Base-by-base conservation (phyloP, 2,329 filamentous ascomycete species). In the Knufia fluminis region DNA sequence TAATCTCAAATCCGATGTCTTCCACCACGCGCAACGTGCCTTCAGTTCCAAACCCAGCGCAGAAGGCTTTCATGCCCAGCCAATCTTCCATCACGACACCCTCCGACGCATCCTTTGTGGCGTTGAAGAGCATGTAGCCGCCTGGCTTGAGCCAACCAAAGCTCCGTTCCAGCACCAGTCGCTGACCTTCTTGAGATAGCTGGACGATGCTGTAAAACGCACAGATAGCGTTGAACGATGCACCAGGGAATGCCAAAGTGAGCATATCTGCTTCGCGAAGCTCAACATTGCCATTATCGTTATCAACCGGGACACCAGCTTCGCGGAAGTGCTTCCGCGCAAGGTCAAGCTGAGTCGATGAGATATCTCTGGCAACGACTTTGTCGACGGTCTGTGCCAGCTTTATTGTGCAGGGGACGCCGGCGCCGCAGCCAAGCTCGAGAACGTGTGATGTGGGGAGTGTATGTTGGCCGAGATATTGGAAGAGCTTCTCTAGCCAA, bases 151-250 rank as follows among this genome's bases (percentile, higher is more conserved):
- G 58, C 77, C 76, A 80, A 4, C 33, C 38, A 19, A 51, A 54
- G 17, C 78, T 68, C 32, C 68, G 66, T n/a, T 46, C 32, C 19
- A 80, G 55, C 49, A 79, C 65, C 19, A 61, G 60, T 0, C 54
- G 61, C 61, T 80, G 77, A 57, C 79, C 75, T 1, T 62, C 61
- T 4, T 69, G 67, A 1, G 76, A 74, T 3, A 80, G 66, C 55
- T 80, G 77, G 46, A 78, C 72, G 46, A 80, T 60, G 28, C 71
- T 76, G 61, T 77, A 79, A 56, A 80, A 71, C 0, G 64, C 76
- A 1, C 74, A 56, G 1, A 78, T 68, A 3, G 70, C 74, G 50
- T 78, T 69, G 49, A 80, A 67, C 0, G 64, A 63, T 0, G 39
- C 59, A 0, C 54, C 50, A 0, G 49, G 51, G 51, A 72, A 71